Conservation (phyloP, 768 basidiomycete genomes). For the Pluteus cervinus region DNA sequence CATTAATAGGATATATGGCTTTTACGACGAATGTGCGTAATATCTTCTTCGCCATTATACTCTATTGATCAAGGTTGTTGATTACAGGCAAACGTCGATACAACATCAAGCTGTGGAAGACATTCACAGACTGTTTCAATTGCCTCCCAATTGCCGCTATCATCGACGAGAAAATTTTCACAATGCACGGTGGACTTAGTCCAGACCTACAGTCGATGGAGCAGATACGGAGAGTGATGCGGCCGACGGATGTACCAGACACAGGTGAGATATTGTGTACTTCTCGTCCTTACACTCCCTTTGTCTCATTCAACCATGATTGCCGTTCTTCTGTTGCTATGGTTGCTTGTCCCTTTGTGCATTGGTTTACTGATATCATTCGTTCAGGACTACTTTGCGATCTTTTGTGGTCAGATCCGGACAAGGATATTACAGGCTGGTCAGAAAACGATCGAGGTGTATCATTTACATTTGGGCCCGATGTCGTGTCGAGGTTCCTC, state of each 20-base stretch:
- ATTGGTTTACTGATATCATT: slow-evolving; percentile 4
- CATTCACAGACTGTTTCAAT: slow-evolving; percentile 99
- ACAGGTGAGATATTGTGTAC: slow-evolving; percentile 56
- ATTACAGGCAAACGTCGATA: slow-evolving; percentile 93
- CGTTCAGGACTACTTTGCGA: slow-evolving; percentile 92
- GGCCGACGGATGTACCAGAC: slow-evolving; percentile 98
- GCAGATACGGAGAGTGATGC: slow-evolving; percentile 98
- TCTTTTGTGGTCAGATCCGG: slow-evolving; percentile 97
- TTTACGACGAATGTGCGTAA: slow-evolving; percentile 99
- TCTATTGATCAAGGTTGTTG: slow-evolving; percentile 7
- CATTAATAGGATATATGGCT: slow-evolving; percentile 99
- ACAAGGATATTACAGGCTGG: slow-evolving; percentile 99
- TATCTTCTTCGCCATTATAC: slow-evolving; percentile 14
- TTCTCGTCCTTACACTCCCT: slow-evolving; percentile 2
- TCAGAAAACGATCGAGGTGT: slow-evolving; percentile 99
- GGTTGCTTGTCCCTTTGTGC: slow-evolving; percentile 6
- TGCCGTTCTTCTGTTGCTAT: no score
- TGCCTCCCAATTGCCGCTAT: slow-evolving; percentile 98
- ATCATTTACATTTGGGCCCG: slow-evolving; percentile 97
- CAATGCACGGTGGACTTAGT: slow-evolving; percentile 97
- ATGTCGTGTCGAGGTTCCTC: slow-evolving; percentile 96
- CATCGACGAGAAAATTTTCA: slow-evolving; percentile 99
- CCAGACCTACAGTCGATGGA: slow-evolving; percentile 99
- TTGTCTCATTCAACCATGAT: no score
- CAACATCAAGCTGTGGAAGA: slow-evolving; percentile 99